Base-by-base conservation (phyloP, 805 yeast species). In the Saccharomycopsis fermentans region DNA sequence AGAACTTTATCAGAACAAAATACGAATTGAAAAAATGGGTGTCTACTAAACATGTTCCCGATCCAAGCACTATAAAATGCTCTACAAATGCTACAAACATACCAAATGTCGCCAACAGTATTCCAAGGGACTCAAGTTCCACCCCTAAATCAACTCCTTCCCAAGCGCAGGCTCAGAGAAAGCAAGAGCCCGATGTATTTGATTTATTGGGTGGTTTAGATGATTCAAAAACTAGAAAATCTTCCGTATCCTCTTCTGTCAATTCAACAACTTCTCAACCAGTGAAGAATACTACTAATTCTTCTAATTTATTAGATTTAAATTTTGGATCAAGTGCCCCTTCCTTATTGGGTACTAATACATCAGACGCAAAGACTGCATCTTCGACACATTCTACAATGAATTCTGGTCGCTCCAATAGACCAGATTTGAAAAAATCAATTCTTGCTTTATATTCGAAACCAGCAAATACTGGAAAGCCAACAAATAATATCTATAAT, bases 11-110 rank as follows among this genome's bases (percentile, higher is more conserved):
- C 58, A 79, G 94, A 65, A 90, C 96, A 11, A 94, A 94, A 70
- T 94, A 94, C 70, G 97, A 90, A 64, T 69, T 86, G 73, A 89
- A 85, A 71, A 87, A 91, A 67, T 94, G 99, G 99, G 83, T 79
- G 1, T 72, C 77, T 9, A 74, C 83, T n/a, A 32, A 74, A 4
- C 68, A 69, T 11, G 69, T 83, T 17, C 90, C 91, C 1, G 83
- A 84, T 65, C 90, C 92, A 12, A 54, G 54, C 17, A 54, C 67
- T 19, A 55, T 64, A 2, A 37, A 57, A 11, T 47, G 57, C 19
- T 48, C 62, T 26, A 29, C 55, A 9, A 52, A 37, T n/a, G 54
- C 40, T 19, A 36, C 55, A 1, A 50, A 56, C 69, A 2, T 62
- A 69, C 3, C 54, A 35, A 43, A 43, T 21, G 50, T 43, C 50